Evolutionary conservation across 495 filamentous ascomycete species (phyloP).

Genomic region (Aspergillus ostianus): DNA sequence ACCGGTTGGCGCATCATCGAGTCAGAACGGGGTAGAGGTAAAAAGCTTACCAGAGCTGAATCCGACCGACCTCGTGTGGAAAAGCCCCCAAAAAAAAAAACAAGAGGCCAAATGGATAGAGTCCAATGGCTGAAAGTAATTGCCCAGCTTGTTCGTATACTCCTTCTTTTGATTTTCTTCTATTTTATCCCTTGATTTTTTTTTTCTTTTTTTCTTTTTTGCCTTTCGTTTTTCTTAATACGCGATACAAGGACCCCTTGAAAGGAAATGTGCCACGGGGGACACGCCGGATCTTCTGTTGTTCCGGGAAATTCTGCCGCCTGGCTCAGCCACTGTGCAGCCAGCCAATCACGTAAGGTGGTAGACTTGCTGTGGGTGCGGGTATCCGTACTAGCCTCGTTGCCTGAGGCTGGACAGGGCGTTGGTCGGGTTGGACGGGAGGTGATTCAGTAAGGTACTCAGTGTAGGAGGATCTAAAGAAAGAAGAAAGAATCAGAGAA

Average conservation of each 20-base stretch:
- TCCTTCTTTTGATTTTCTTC: no score
- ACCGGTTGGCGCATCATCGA: no score
- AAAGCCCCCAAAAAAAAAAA: background rate
- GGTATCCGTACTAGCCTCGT: background rate
- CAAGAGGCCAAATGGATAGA: no score
- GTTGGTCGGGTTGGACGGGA: no score
- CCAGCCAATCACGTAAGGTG: background rate
- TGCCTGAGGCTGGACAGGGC: background rate
- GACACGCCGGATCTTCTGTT: background rate
- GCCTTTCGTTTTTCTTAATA: background rate
- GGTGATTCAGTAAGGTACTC: no score
- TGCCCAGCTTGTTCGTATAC: background rate
- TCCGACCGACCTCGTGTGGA: background rate
- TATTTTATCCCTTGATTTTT: no score
- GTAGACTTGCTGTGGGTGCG: background rate
- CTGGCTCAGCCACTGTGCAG: background rate
- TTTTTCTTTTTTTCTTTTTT: background rate
- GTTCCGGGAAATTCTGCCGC: background rate
- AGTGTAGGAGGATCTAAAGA: background rate
- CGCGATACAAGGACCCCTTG: no score
- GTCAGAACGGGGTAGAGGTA: no score
- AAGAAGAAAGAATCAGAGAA: constrained; percentile 1
- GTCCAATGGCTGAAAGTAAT: background rate
- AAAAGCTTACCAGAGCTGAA: background rate
- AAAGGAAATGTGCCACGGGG: no score